These are phyloP conservation scores for Funneliformis mosseae DNA, from an alignment of 192 early-diverging fungal species.

Conservation along the genomic window DNA sequence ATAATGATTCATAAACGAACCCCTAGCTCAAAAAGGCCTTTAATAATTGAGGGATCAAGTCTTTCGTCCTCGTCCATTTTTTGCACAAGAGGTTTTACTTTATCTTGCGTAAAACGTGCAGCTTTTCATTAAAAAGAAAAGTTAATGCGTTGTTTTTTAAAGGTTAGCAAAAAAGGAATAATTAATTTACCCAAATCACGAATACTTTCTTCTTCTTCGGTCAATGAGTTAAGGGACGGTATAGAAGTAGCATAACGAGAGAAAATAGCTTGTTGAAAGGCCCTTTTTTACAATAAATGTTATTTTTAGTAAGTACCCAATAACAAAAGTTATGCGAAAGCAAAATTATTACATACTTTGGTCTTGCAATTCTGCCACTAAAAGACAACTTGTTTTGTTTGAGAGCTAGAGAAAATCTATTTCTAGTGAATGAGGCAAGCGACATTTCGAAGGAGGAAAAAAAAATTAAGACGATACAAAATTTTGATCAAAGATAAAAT, in stretches of 20 bases:
- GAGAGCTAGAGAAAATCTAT: background rate
- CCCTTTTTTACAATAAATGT: too few species aligned
- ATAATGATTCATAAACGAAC: conserved; percentile 52
- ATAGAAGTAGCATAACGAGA: conserved; percentile 37
- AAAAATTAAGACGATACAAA: too few species aligned
- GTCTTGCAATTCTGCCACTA: background rate
- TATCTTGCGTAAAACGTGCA: conserved; percentile 80
- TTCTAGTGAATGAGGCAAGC: background rate
- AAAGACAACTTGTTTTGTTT: background rate
- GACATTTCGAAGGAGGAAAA: background rate
- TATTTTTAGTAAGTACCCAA: background rate
- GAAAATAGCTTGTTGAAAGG: background rate
- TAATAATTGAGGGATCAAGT: conserved; percentile 76
- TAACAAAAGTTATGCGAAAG: background rate
- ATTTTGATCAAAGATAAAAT: too few species aligned
- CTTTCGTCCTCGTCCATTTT: conserved; percentile 93
- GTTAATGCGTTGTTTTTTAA: background rate
- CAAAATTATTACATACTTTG: background rate
- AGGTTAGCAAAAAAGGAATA: background rate
- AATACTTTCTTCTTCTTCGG: conserved; percentile 88
- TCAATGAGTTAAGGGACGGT: conserved; percentile 77
- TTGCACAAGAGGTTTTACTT: conserved; percentile 80
- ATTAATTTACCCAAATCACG: conserved; percentile 66
- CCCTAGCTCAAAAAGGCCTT: conserved; percentile 88
- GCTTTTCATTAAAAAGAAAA: conserved; percentile 50